phyloP scores from a whole-genome alignment of 108 stramenopile species.

The Fragilariopsis cylindrus region DNA sequence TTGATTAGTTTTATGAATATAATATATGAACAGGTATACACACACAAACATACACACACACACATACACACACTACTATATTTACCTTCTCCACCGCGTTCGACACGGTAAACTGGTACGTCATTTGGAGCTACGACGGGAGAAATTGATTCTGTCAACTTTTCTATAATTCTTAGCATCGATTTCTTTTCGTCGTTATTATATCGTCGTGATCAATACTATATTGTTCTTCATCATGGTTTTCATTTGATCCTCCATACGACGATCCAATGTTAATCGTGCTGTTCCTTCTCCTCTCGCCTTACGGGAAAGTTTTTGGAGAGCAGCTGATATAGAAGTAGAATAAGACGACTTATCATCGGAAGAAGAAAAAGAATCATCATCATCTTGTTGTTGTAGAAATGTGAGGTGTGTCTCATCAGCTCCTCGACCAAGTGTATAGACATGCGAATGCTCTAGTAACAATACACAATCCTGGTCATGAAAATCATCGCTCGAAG shows the following conservation, averaged over 20 bases:
- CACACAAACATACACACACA: too few species aligned
- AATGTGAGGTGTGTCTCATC: slow-evolving; percentile 76
- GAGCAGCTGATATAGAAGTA: not conserved
- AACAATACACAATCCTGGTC: slow-evolving; percentile 73
- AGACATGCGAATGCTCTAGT: slow-evolving; percentile 96
- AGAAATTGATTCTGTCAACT: slow-evolving; percentile 31
- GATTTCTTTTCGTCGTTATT: slow-evolving; percentile 1
- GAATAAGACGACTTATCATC: not conserved
- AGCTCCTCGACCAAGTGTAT: slow-evolving; percentile 95
- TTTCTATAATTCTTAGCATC: slow-evolving; percentile 19
- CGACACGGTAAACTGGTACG: slow-evolving; percentile 82
- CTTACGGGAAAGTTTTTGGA: slow-evolving; percentile 34
- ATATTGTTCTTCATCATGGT: not conserved
- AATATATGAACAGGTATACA: too few species aligned
- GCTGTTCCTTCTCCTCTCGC: slow-evolving; percentile 49
- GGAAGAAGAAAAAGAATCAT: not conserved
- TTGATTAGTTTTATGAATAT: not conserved
- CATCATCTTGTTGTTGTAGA: slow-evolving; percentile 33
- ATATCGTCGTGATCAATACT: not conserved
- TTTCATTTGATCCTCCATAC: slow-evolving; percentile 2
- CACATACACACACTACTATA: not conserved
- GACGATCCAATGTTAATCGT: slow-evolving; percentile 48
- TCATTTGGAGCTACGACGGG: slow-evolving; percentile 76
- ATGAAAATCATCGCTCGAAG: not conserved
- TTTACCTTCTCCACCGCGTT: slow-evolving; percentile 91